Evolutionary conservation across 768 basidiomycete species (phyloP).

Genomic region (Calocybe cyanea): DNA sequence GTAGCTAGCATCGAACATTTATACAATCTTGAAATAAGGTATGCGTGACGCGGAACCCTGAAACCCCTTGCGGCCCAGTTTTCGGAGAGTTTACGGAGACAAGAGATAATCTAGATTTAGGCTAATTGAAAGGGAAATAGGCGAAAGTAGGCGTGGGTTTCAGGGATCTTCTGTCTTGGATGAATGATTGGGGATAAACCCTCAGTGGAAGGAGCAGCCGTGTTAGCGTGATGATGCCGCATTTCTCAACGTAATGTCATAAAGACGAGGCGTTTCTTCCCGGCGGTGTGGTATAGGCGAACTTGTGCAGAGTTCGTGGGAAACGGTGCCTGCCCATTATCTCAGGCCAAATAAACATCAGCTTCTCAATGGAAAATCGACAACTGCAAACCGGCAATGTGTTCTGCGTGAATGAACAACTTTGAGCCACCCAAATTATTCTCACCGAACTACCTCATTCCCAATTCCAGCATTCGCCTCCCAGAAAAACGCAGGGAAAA

Average conservation of each 20-base stretch:
- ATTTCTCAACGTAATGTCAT: too few species aligned
- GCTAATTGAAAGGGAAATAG: conserved; percentile 13
- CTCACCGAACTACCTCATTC: background rate
- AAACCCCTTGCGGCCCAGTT: conserved; percentile 20
- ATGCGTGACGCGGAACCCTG: conserved; percentile 23
- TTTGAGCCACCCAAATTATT: background rate
- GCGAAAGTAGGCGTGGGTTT: conserved; percentile 11
- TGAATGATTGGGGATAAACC: conserved; percentile 5
- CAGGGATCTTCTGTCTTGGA: conserved; percentile 1
- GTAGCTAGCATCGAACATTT: conserved; percentile 14
- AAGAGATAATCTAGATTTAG: conserved; percentile 17
- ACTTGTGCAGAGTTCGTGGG: conserved; percentile 4
- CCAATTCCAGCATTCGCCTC: conserved; percentile 2
- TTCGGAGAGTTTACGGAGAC: conserved; percentile 40
- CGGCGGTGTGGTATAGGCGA: conserved; percentile 3
- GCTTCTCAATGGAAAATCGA: background rate
- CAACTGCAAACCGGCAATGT: conserved; percentile 3
- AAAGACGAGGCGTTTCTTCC: conserved; percentile 11
- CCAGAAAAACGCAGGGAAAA: conserved; percentile 19
- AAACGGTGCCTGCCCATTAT: conserved; percentile 3
- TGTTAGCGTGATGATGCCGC: too few species aligned
- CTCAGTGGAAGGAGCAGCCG: conserved; percentile 6
- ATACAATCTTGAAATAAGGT: conserved; percentile 23
- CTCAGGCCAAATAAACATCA: conserved; percentile 7
- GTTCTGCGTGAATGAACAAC: conserved; percentile 1